Percentiles rank a stretch among this genome's conserved stretches.
These are phyloP conservation scores for Podila clonocystis DNA, from an alignment of 192 early-diverging fungal species.

Conservation along the genomic window DNA sequence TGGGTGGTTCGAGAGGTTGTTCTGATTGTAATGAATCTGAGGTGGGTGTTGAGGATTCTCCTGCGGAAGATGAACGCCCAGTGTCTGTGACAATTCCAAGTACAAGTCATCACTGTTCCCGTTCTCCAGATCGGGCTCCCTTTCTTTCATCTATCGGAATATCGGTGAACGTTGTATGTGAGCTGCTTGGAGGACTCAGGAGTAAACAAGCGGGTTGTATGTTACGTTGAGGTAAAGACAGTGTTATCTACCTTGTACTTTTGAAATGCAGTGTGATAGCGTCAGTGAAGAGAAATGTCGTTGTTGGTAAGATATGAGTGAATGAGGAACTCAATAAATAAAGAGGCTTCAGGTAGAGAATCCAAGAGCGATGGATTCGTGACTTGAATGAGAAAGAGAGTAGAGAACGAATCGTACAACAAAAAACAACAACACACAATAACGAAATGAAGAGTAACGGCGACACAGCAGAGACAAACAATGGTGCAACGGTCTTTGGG, in stretches of 20 bases:
- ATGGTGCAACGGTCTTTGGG: too few relatives aligned
- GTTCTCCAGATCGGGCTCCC: constrained; percentile 33
- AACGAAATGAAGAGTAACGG: background rate
- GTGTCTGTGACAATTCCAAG: constrained; percentile 30
- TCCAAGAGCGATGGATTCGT: too few relatives aligned
- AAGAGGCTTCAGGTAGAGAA: too few relatives aligned
- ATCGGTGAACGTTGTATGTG: background rate
- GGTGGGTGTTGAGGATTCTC: background rate
- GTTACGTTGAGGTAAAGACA: too few relatives aligned
- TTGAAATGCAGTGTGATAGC: too few relatives aligned
- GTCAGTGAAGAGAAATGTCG: too few relatives aligned
- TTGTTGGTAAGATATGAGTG: too few relatives aligned
- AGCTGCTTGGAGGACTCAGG: too few relatives aligned
- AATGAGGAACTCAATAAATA: too few relatives aligned
- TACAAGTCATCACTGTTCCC: constrained; percentile 46
- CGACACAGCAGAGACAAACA: background rate
- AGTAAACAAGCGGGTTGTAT: too few relatives aligned
- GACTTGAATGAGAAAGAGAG: background rate
- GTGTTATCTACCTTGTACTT: too few relatives aligned
- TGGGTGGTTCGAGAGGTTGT: background rate
- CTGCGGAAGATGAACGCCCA: constrained; percentile 36
- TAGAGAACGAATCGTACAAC: background rate
- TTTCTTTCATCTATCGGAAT: constrained; percentile 17
- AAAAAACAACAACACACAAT: background rate
- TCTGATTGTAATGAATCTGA: constrained; percentile 1